Evolutionary conservation across 1,139 yeast species (phyloP).

Genomic region (Petasospora fabianii): DNA sequence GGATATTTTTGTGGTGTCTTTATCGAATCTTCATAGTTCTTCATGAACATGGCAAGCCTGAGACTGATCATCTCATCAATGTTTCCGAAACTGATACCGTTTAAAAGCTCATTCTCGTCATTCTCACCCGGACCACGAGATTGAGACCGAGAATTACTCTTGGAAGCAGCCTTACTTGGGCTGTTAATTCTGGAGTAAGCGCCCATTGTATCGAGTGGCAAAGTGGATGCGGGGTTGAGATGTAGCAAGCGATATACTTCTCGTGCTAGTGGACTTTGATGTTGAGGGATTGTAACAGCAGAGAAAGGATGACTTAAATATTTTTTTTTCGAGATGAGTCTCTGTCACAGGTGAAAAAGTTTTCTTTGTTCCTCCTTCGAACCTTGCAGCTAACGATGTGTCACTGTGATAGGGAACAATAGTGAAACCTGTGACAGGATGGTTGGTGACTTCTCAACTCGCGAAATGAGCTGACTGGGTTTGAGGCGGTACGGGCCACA

Average conservation of each 20-base stretch:
- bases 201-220: slow-evolving; percentile 4
- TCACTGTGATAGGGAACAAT: too few species aligned
- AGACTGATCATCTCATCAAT: slow-evolving; percentile 24
- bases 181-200: slow-evolving; percentile 11
- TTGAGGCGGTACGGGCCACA: neutral
- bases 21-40: slow-evolving; percentile 9
- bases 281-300: too few species aligned
- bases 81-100: slow-evolving; percentile 24
- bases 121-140: slow-evolving; percentile 22
- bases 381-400: too few species aligned
- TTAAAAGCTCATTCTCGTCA: slow-evolving; percentile 22
- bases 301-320: too few species aligned
- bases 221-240: neutral
- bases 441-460: too few species aligned
- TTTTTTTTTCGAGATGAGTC: too few species aligned
- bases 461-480: too few species aligned
- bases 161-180: slow-evolving; percentile 10
- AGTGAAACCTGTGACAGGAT: too few species aligned
- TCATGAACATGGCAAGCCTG: slow-evolving; percentile 16
- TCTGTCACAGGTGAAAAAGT: too few species aligned
- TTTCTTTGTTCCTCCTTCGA: too few species aligned
- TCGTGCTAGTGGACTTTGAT: too few species aligned
- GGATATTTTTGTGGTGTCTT: slow-evolving; percentile 16
- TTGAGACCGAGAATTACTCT: slow-evolving; percentile 17
- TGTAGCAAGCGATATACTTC: too few species aligned